phyloP scores from a whole-genome alignment of 2,329 filamentous ascomycete genomes.

The Fusarium setosum region DNA sequence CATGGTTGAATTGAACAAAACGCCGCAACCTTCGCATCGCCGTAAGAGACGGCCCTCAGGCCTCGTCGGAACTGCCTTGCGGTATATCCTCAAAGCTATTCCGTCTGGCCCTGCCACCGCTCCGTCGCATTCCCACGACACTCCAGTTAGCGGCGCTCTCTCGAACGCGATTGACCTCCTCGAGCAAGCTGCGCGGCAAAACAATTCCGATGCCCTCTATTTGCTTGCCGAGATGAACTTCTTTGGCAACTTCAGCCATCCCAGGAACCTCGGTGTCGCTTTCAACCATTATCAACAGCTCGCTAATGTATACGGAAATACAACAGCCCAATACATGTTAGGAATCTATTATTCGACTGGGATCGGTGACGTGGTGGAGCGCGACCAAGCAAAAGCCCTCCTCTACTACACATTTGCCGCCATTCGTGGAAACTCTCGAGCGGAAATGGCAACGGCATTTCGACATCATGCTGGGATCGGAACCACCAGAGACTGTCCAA shows the following conservation, averaged over 20 bases:
- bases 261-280: constrained; percentile 81
- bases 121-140: constrained; percentile 53
- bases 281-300: constrained; percentile 86
- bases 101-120: constrained; percentile 62
- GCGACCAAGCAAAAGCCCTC: constrained; percentile 90
- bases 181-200: constrained; percentile 62
- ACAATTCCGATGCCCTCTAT: constrained; percentile 86
- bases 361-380: constrained; percentile 81
- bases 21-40: constrained; percentile 58
- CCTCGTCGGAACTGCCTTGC: constrained; percentile 55
- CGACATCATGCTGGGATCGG: constrained; percentile 88
- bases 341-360: constrained; percentile 97
- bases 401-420: constrained; percentile 97
- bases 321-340: constrained; percentile 94
- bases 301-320: constrained; percentile 82
- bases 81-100: constrained; percentile 59
- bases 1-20: constrained; percentile 60
- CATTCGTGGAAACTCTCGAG: constrained; percentile 81
- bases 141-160: constrained; percentile 55
- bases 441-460: constrained; percentile 94
- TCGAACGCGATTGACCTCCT: constrained; percentile 64
- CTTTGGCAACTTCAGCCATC: constrained; percentile 92
- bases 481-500: constrained; percentile 86
- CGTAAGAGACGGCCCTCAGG: constrained; percentile 58
- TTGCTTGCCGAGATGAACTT: constrained; percentile 96